Base-by-base conservation (phyloP, 192 early-diverging fungal genomes). In the Cladochytrium replicatum region DNA sequence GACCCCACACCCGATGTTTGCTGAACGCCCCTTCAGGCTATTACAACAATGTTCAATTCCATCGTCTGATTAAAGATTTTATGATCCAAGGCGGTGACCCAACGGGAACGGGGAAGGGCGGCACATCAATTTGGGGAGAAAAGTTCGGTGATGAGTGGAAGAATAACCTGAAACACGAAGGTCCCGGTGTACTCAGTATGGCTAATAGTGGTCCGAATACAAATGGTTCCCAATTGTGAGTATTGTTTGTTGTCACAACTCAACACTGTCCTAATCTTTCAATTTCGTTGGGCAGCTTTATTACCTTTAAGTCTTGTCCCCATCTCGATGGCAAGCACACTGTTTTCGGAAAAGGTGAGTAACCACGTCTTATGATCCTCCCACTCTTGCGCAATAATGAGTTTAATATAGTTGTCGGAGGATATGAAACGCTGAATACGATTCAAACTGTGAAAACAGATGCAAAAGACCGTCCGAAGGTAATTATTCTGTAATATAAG, bases 121-220 rank as follows among this genome's bases (percentile, higher is more conserved):
- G 75, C 15, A 54, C 50, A 30, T 63, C 58, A 9, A 48, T 65
- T 9, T 80, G 61, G 57, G 72, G 69, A 21, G 43, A 68, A 19
- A 46, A 51, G 2, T 77, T 77, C 39, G 29, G 27, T 6, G 75
- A 77, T 45, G 75, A 77, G 50, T 67, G 71, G 47, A 71, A 68
- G 41, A 22, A 13, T 21, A 82, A 75, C 41, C 54, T 86, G 27
- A 75, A 77, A 9, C 95, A 97, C 55, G 74, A 82, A 19, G 78
- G 64, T 19, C 75, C 88, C 19, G 95, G 93, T 4, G 63, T 94
- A 11, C 69, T 99, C 32, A 85, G 82, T 22, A 97, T 99, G 93
- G 95, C 95, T 2, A 99, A 99, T 66, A 76, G 78, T 24, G 95
- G 95, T 15, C 80, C 82, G 29, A 74, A 89, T 39, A 97, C 93